A percentile compares a stretch with the other conserved stretches of the same genome.
Evolutionary conservation across 768 basidiomycete species (phyloP).

Genomic region (Xerocomellus chrysenteron): DNA sequence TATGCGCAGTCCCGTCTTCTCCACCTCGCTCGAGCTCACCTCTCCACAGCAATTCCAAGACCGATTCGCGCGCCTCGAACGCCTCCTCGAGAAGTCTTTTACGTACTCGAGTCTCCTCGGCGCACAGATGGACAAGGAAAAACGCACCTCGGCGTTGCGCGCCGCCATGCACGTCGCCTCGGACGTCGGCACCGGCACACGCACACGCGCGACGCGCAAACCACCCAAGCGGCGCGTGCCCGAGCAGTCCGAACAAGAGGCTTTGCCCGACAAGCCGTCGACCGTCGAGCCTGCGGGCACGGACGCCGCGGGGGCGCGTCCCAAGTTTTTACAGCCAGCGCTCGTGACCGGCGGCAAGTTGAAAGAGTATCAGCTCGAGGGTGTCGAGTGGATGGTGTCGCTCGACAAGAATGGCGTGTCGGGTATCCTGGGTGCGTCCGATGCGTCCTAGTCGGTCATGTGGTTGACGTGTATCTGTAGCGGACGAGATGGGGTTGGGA

Average conservation of each 20-base stretch:
- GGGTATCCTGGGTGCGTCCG: slow-evolving; percentile 65
- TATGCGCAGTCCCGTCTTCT: background rate
- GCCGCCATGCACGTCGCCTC: slow-evolving; percentile 26
- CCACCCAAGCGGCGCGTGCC: slow-evolving; percentile 10
- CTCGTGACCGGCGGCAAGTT: slow-evolving; percentile 83
- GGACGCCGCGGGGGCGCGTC: slow-evolving; percentile 2
- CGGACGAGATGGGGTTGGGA: slow-evolving; percentile 95
- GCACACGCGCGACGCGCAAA: slow-evolving; percentile 14
- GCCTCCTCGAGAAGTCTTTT: slow-evolving; percentile 72
- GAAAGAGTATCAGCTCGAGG: slow-evolving; percentile 90
- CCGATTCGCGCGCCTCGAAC: slow-evolving; percentile 55
- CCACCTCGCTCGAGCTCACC: background rate
- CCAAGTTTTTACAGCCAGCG: slow-evolving; percentile 66
- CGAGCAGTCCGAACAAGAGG: slow-evolving; percentile 1
- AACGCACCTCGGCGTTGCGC: slow-evolving; percentile 32
- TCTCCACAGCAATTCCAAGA: slow-evolving; percentile 44
- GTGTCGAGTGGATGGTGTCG: slow-evolving; percentile 93
- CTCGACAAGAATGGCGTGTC: slow-evolving; percentile 83
- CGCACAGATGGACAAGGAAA: slow-evolving; percentile 68
- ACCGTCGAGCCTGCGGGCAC: background rate
- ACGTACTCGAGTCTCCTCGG: slow-evolving; percentile 73
- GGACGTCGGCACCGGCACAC: background rate
- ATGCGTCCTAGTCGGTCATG: slow-evolving; percentile 14
- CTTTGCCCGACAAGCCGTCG: slow-evolving; percentile 13
- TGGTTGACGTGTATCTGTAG: slow-evolving; percentile 36